Base-by-base conservation (phyloP, 495 filamentous ascomycete genomes). In the Aspergillus kassunensis region DNA sequence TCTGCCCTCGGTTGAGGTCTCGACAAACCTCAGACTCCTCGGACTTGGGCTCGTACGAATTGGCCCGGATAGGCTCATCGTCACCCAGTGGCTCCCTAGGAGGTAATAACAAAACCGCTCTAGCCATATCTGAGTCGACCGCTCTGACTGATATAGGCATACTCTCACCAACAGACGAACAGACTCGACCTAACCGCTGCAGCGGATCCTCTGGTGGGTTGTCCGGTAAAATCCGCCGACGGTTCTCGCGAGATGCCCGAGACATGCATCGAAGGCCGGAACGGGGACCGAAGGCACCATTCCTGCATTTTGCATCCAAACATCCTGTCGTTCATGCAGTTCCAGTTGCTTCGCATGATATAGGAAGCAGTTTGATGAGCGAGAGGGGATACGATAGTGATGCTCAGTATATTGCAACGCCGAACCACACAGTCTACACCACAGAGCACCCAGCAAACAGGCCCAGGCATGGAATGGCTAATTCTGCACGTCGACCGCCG, bases 381-480 rank as follows among this genome's bases (percentile, higher is more conserved):
- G 71, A 69, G 33, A 60, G 62, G 51, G 69, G 65, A 7, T 77
- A 77, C 40, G 74, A 77, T 47, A 76, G 72, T 34, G 74, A 77
- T 59, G 74, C 74, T 2, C 69, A 70, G 39, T 68, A 43, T 33
- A 65, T 77, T 12, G 40, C 58, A 8, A 72, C 64, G 13, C 71
- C 72, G 15, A 58, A 51, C 9, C 62, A 62, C 12, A 30, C 12
- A 23, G 50, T 49, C 4, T 44, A 48, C 11, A 33, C 29, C 12
- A 19, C 36, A 20, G 56, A 58, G 16, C 33, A 54, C 21, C 43
- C 27, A 25, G 8, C 31, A 12, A 37, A 9, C 24, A 43, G 44
- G 18, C 19, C 45, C 13, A 20, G 45, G 16, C 37, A 48, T 12
- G 34, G 53, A 49, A 36, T 49, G 12, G 20, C 25, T 11, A 37